Evolutionary conservation across 768 basidiomycete genomes (phyloP), one percentile per base, ranked within the genome.

Genomic region (Hortiboletus flavorubellus): DNA sequence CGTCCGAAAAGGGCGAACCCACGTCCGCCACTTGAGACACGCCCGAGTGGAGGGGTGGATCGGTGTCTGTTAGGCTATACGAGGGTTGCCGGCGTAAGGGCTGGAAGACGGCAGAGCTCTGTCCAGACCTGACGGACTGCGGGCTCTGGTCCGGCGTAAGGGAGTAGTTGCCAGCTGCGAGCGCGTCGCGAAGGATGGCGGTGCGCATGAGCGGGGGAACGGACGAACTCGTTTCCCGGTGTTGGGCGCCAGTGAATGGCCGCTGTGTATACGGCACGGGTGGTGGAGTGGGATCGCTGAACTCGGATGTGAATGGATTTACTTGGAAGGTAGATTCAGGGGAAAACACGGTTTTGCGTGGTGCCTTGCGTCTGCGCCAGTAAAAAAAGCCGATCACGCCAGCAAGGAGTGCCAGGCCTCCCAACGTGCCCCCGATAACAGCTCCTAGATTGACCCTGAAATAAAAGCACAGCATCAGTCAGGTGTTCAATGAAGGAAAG

Each of bases 391-490:
- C 53, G 11, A 60, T 29, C 34, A 51, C 43, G 15, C 39, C 26
- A 3, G 8, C 46, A 3, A 58, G 5, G 12, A 54, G 14, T 14
- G 52, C 31, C 5, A 51, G 5, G 14, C 64, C 64, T 9, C 55
- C 64, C n/a, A 66, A 11, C 12, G 54, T 26, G 2, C 53, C 59
- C 8, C 61, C 65, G 23, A 68, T 29, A 8, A 56, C 35, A 11
- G 14, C 55, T 12, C 59, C 64, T 4, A 63, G 3, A 44, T 58
- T 38, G 47, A 52, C 23, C 26, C 66, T 68, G 21, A 38, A 54
- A 16, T 7, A 3, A 38, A 42, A 40, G 11, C 10, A 21, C 12
- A 4, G 7, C 0, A 21, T 66, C 38, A 65, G 52, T 53, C 12
- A 2, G 26, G 31, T 51, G 23, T 30, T 38, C n/a, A n/a, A 8